Base-by-base conservation (phyloP, 495 filamentous ascomycete genomes). In the Tuber microsphaerosporum region DNA sequence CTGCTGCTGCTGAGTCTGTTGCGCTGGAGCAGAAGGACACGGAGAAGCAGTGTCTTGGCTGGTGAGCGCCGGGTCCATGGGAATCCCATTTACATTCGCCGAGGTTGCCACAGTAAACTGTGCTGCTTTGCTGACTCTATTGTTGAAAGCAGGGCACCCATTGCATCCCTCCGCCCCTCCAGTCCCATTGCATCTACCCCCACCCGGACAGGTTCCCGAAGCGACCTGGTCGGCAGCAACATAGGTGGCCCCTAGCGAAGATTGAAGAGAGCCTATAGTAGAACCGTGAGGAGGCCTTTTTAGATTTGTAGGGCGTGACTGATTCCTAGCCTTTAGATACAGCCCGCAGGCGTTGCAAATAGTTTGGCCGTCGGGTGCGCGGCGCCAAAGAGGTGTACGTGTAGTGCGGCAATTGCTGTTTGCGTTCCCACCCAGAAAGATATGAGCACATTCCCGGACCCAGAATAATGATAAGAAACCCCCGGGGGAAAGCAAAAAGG, bases 331-430 rank as follows among this genome's bases (percentile, higher is more conserved):
- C 83, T 98, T 99, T 70, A 92, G 85, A 83, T 99, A 99, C 10
- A 99, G 88, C 37, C 95, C 95, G 82, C 95, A 99, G 19, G 95
- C 95, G 85, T 99, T 99, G 85, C 95, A 99, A 56, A 99, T 98
- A 71, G 93, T 97, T 69, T 92, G 91, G 61, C 95, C 95, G 72
- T 92, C 91, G 0, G 94, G 96, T 2, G 94, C 97, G 75, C 95
- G 89, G 76, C 95, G 89, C 95, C 95, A 99, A 71, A 99, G 87
- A 42, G 95, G 95, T 20, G 95, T 99, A 79, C 89, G 90, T 51
- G 93, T 96, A 9, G 95, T 99, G 69, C 90, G 90, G 83, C 95
- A 99, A 85, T 99, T 99, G 84, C 95, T 99, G 77, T 70, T 73
- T 51, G 37, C 37, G 34, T 56, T 39, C 34, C 56, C 31, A 14